Evolutionary conservation across 257 asterid species (phyloP), one percentile per base, ranked within the genome.

Genomic region (Linderniella brevidens): DNA sequence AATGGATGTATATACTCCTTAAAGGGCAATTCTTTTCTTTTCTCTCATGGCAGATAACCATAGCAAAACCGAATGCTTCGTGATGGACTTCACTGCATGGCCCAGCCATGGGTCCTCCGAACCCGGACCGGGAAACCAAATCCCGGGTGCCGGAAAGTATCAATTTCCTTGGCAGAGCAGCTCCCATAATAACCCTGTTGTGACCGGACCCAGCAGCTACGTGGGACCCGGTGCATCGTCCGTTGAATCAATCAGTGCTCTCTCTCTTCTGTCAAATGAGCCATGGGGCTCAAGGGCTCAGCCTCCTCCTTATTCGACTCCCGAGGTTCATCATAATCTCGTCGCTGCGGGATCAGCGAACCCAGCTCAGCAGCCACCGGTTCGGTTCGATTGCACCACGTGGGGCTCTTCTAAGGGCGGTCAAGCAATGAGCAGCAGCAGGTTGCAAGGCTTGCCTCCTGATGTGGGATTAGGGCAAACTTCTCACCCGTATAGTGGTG

Each of bases 201-300:
- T 71, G 1, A 57, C 73, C 40, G 76, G 68, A 57, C 69, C 68
- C 64, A 60, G 76, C 13, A 11, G 67, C 54, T 68, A 58, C 48
- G 41, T 57, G 0, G 57, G 56, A 54, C 64, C 75, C 13, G 66
- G 68, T 52, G 69, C 56, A 56, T 64, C 86, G 57, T 54, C 79
- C 0, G 76, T 66, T 36, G 71, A 78, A 54, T 74, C 87, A 67
- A 58, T 53, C 59, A 61, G 68, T 67, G 97, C 93, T 87, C 97
- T 75, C 97, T 87, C 93, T 87, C 97, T 87, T 83, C 95, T 80
- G 95, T 87, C 97, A 87, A 87, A 65, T 52, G 85, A 77, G 46
- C 73, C 87, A 38, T 86, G 93, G 93, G 67, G 56, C 68, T 66
- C 86, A 35, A 71, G 80, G 72, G 67, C 44, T 10, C 68, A 20